Percentiles rank a stretch among this genome's conserved stretches.
phyloP scores from a whole-genome alignment of 2,329 filamentous ascomycete genomes.

The Colletotrichum tofieldiae region DNA sequence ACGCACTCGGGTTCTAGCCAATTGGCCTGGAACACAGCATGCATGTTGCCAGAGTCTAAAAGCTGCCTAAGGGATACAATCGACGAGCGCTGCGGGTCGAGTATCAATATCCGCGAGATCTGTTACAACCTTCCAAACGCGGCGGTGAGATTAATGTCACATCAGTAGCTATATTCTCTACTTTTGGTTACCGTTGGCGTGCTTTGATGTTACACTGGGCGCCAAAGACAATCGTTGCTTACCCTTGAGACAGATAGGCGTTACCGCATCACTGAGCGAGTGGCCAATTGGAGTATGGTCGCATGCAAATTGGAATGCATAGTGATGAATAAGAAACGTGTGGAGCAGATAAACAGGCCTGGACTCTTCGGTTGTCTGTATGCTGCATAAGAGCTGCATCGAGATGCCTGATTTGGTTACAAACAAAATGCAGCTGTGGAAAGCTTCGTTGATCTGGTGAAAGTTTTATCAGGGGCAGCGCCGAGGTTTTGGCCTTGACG shows the following conservation, averaged over 20 bases:
- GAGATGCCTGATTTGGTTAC: background rate
- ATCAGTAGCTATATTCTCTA: slow-evolving; percentile 4
- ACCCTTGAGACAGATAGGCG: slow-evolving; percentile 19
- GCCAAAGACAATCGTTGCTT: slow-evolving; percentile 5
- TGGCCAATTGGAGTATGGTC: slow-evolving; percentile 6
- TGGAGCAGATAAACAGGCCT: background rate
- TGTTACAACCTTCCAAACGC: slow-evolving; percentile 28
- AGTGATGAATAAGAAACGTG: slow-evolving; percentile 26
- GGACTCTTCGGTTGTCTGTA: background rate
- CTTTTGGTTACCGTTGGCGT: slow-evolving; percentile 11
- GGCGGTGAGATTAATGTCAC: slow-evolving; percentile 24
- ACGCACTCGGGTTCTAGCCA: slow-evolving; percentile 13
- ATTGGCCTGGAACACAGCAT: slow-evolving; percentile 29
- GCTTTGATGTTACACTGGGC: slow-evolving; percentile 18
- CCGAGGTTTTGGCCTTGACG: background rate
- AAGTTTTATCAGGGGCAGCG: background rate
- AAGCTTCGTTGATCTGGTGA: background rate
- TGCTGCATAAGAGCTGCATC: background rate
- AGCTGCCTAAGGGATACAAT: slow-evolving; percentile 5
- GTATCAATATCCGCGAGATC: slow-evolving; percentile 4
- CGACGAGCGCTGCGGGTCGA: slow-evolving; percentile 8
- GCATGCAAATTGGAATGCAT: slow-evolving; percentile 13
- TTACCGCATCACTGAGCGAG: background rate
- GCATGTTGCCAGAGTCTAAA: background rate
- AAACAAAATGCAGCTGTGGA: background rate